phyloP scores from a whole-genome alignment of 176 grass and related monocot species.

The Tuctoria greenei region DNA sequence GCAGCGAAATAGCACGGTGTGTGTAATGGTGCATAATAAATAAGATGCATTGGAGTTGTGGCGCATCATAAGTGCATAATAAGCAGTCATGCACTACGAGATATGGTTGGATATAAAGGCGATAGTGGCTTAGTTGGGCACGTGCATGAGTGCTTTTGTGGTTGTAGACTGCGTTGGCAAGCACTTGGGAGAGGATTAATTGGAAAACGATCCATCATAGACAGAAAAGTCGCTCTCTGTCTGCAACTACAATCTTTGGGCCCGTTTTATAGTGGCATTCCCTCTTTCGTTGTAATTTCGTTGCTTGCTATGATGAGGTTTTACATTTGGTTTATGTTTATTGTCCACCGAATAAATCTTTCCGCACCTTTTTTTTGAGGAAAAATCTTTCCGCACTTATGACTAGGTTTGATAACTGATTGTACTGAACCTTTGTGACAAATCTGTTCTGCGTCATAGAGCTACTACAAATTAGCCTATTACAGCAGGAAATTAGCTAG shows the following conservation, averaged over 20 bases:
- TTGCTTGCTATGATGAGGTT: background rate
- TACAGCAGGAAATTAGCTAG: no score
- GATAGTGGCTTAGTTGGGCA: background rate
- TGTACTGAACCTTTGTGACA: background rate
- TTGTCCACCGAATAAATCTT: background rate
- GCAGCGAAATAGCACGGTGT: background rate
- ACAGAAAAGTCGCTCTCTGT: no score
- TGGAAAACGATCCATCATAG: background rate
- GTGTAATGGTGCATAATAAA: slow-evolving; percentile 28
- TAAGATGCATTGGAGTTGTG: slow-evolving; percentile 10
- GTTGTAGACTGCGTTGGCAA: slow-evolving; percentile 12
- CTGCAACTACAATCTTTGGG: background rate
- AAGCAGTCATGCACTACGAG: no score
- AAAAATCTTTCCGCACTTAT: background rate
- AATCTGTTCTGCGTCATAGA: background rate
- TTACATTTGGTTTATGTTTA: background rate
- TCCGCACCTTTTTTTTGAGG: no score
- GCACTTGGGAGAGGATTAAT: slow-evolving; percentile 9
- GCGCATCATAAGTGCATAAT: slow-evolving; percentile 1
- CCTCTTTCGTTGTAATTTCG: background rate
- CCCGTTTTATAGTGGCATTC: background rate
- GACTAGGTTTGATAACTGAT: background rate
- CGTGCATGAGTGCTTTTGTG: slow-evolving; percentile 2
- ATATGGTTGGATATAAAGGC: background rate
- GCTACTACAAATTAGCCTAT: background rate